These are phyloP conservation scores for Stemphylium vesicarium DNA, from an alignment of 2,329 filamentous ascomycete genomes.

Conservation along the genomic window DNA sequence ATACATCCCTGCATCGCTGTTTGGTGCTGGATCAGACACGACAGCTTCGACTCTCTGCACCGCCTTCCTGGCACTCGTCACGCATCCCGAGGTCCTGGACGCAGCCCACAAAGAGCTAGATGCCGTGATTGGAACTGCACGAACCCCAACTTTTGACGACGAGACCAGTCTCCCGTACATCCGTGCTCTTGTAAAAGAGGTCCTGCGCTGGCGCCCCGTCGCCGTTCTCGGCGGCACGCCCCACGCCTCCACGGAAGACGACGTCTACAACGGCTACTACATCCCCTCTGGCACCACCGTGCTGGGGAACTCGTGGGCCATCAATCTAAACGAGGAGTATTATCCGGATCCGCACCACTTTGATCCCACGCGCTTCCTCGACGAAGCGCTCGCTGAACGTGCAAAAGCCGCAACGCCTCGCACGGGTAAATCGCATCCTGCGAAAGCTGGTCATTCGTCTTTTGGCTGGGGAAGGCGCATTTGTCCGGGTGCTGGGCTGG, in stretches of 20 bases:
- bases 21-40: slow-evolving; percentile 60
- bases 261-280: slow-evolving; percentile 56
- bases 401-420: slow-evolving; percentile 20
- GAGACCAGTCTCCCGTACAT: slow-evolving; percentile 48
- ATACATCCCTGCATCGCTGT: slow-evolving; percentile 54
- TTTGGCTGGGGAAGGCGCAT: slow-evolving; percentile 46
- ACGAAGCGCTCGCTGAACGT: slow-evolving; percentile 24
- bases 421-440: slow-evolving; percentile 36
- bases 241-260: slow-evolving; percentile 57
- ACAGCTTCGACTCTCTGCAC: slow-evolving; percentile 57
- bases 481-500: slow-evolving; percentile 43
- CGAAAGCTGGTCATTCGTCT: slow-evolving; percentile 41
- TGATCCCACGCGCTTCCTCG: slow-evolving; percentile 51
- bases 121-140: slow-evolving; percentile 35
- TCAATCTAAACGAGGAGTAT: slow-evolving; percentile 51
- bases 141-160: slow-evolving; percentile 48
- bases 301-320: slow-evolving; percentile 54
- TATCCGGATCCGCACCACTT: slow-evolving; percentile 51
- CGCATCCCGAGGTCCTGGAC: slow-evolving; percentile 53
- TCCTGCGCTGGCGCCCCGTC: slow-evolving; percentile 46
- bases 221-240: slow-evolving; percentile 55
- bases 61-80: slow-evolving; percentile 57
- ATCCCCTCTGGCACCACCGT: slow-evolving; percentile 59
- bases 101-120: slow-evolving; percentile 55
- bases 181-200: slow-evolving; percentile 48